phyloP scores from a whole-genome alignment of 495 filamentous ascomycete species.

The Tuber aestivum region DNA sequence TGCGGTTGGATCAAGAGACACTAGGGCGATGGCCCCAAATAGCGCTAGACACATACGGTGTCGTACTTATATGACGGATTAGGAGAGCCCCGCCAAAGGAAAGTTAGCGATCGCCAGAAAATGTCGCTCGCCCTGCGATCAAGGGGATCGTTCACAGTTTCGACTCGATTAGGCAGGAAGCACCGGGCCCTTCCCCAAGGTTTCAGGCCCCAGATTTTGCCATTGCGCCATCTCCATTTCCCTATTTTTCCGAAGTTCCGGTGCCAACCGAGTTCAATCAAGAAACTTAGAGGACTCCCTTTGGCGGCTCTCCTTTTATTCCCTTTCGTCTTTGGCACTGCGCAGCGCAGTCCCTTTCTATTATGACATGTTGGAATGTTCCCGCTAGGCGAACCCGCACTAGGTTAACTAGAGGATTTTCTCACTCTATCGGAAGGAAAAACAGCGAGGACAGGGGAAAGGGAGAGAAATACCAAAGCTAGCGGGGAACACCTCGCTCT shows the following conservation, averaged over 20 bases:
- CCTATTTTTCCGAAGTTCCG: background rate
- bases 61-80: background rate
- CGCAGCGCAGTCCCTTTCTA: background rate
- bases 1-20: background rate
- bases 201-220: background rate
- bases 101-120: background rate
- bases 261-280: background rate
- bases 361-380: background rate
- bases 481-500: background rate
- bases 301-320: background rate
- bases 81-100: background rate
- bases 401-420: background rate
- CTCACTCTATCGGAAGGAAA: background rate
- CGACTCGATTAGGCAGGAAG: background rate
- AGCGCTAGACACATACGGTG: background rate
- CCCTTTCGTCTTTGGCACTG: background rate
- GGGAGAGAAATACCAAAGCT: background rate
- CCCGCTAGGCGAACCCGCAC: background rate
- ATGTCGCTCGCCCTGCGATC: background rate
- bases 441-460: background rate
- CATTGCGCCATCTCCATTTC: background rate
- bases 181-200: background rate
- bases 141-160: background rate
- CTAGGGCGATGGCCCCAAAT: background rate
- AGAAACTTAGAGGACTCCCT: background rate